Conservation (phyloP, 305 asterid genomes). For the Plantago lanceolata region DNA sequence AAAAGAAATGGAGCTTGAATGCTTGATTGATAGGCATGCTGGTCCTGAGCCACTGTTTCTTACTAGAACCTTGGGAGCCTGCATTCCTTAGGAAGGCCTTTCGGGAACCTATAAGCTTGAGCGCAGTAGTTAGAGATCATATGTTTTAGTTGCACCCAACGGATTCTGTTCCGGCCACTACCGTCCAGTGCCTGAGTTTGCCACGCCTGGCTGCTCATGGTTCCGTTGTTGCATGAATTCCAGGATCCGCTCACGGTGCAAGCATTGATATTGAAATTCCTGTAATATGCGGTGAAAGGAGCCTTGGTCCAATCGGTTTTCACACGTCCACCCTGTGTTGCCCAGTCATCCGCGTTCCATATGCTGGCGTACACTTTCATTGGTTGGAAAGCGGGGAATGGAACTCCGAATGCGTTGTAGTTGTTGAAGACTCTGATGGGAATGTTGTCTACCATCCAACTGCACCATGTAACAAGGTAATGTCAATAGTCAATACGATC, state of each 20-base stretch:
- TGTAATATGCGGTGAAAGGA: not conserved
- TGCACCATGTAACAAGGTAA: not conserved
- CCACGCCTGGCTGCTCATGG: not conserved
- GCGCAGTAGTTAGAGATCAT: conserved; percentile 4
- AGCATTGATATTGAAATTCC: not conserved
- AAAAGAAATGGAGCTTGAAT: too few relatives aligned
- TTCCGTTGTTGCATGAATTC: not conserved
- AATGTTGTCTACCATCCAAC: not conserved
- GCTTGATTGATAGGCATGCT: too few relatives aligned
- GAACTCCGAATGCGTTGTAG: not conserved
- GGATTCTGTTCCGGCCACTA: not conserved
- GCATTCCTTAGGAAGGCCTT: conserved; percentile 1
- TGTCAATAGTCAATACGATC: not conserved
- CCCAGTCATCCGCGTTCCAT: not conserved
- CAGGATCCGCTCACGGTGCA: not conserved
- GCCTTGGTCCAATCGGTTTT: too few relatives aligned
- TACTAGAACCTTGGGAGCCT: conserved; percentile 3
- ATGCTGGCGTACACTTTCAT: not conserved
- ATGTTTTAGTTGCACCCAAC: not conserved
- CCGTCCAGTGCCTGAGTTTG: not conserved
- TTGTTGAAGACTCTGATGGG: not conserved
- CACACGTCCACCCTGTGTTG: too few relatives aligned
- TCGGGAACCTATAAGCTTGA: not conserved
- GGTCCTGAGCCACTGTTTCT: too few relatives aligned
- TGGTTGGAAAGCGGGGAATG: not conserved